Evolutionary conservation across 208 protist species (phyloP).

Genomic region (Eutreptiella sp.): DNA sequence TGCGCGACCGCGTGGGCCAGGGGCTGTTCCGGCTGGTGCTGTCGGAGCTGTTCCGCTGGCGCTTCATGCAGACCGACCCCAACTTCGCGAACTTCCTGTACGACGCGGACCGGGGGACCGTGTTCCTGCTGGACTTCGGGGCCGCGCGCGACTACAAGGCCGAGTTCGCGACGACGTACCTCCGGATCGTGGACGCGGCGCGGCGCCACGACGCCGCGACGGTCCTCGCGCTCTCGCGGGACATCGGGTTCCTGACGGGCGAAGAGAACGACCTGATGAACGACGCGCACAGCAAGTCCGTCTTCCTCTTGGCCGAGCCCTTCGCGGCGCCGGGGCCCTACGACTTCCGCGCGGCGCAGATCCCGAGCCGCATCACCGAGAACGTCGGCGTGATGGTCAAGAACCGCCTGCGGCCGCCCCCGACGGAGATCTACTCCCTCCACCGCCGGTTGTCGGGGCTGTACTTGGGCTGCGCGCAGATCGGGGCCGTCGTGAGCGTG

Average conservation of each 20-base stretch:
- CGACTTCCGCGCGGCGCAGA: conserved; percentile 73
- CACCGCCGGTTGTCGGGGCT: conserved; percentile 87
- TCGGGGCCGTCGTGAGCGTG: too few species aligned
- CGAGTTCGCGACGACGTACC: conserved; percentile 77
- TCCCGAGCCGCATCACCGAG: conserved; percentile 64
- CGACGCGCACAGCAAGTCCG: conserved; percentile 74
- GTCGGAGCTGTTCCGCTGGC: conserved; percentile 84
- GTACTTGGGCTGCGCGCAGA: conserved; percentile 1
- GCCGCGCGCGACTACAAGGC: conserved; percentile 69
- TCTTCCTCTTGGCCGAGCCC: conserved; percentile 75
- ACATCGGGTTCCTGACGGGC: conserved; percentile 91
- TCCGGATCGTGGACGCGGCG: conserved; percentile 78
- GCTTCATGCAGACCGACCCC: conserved; percentile 95
- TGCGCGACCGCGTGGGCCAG: conserved; percentile 66
- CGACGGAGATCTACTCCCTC: conserved; percentile 86
- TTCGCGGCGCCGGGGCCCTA: conserved; percentile 64
- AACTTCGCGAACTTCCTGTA: conserved; percentile 94
- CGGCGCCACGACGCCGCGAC: conserved; percentile 56
- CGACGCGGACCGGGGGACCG: conserved; percentile 49
- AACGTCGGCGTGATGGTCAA: conserved; percentile 85
- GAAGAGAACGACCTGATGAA: conserved; percentile 78
- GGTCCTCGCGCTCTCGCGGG: conserved; percentile 72
- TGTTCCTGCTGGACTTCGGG: conserved; percentile 87
- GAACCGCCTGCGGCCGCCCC: conserved; percentile 70
- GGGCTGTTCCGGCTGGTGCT: conserved; percentile 69